phyloP scores from a whole-genome alignment of 2,329 filamentous ascomycete species.

The Penicillium digitatum region DNA sequence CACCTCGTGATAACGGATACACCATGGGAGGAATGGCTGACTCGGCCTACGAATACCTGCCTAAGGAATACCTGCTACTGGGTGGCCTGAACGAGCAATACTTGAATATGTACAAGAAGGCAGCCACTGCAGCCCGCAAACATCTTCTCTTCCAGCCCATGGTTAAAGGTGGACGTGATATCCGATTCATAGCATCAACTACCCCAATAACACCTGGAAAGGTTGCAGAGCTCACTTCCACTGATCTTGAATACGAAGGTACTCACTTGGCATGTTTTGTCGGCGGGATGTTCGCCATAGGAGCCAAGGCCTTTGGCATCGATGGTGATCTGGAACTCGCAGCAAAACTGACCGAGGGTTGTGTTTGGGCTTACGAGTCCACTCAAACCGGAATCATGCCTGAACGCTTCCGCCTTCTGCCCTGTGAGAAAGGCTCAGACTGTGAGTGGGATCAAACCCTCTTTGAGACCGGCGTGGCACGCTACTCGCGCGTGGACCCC shows the following conservation, averaged over 20 bases:
- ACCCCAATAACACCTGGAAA: conserved; percentile 23
- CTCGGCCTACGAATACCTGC: conserved; percentile 51
- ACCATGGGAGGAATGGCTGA: conserved; percentile 46
- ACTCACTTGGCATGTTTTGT: conserved; percentile 59
- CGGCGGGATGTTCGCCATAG: conserved; percentile 60
- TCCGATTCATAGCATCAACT: conserved; percentile 41
- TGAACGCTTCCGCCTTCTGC: conserved; percentile 53
- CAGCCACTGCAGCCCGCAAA: conserved; percentile 39
- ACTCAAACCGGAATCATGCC: conserved; percentile 60
- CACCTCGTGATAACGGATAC: conserved; percentile 36
- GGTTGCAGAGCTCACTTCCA: conserved; percentile 9
- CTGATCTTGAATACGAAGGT: conserved; percentile 48
- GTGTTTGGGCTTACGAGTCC: conserved; percentile 60
- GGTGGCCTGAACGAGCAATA: conserved; percentile 45
- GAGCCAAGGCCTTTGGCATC: conserved; percentile 55
- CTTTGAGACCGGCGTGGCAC: conserved; percentile 25
- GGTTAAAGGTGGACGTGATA: conserved; percentile 39
- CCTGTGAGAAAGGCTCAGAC: conserved; percentile 43
- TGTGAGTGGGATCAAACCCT: conserved; percentile 53
- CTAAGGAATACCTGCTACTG: conserved; percentile 48
- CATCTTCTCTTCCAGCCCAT: conserved; percentile 46
- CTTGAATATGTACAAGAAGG: conserved; percentile 42
- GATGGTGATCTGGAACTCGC: conserved; percentile 54
- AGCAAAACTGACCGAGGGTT: conserved; percentile 56
- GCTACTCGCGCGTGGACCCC: conserved; percentile 48